phyloP scores from a whole-genome alignment of 345 rosid species.

The Pelargonium nanum region DNA sequence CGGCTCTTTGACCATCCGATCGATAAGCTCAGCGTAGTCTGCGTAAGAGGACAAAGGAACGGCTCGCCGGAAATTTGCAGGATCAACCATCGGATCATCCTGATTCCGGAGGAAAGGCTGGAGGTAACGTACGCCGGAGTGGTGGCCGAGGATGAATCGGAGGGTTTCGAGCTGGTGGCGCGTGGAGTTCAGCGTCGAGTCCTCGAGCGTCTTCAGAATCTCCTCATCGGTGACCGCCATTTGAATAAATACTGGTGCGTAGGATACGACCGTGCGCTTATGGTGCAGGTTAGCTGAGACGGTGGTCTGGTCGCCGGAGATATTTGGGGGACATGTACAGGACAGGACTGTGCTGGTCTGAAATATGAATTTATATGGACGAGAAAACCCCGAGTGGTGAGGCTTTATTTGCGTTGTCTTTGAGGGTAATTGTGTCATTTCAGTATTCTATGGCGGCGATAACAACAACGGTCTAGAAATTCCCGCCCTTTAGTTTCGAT shows the following conservation, averaged over 20 bases:
- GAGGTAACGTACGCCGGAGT: conserved; percentile 27
- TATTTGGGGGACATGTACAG: too few relatives aligned
- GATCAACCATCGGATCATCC: conserved; percentile 13
- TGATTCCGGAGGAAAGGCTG: conserved; percentile 16
- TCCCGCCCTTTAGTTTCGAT: too few relatives aligned
- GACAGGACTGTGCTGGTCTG: too few relatives aligned
- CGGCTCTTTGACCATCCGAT: conserved; percentile 22
- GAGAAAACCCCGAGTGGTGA: too few relatives aligned
- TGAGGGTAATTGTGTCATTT: too few relatives aligned
- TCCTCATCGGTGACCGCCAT: conserved; percentile 17
- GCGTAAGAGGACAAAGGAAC: conserved; percentile 39
- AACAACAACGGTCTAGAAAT: too few relatives aligned
- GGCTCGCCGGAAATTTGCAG: conserved; percentile 15
- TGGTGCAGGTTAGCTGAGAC: too few relatives aligned
- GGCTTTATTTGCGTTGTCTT: too few relatives aligned
- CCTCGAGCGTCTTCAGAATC: conserved; percentile 28
- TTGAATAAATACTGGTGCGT: neutral
- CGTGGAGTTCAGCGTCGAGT: conserved; percentile 21
- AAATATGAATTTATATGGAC: too few relatives aligned
- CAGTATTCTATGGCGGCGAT: too few relatives aligned
- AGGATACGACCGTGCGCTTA: too few relatives aligned
- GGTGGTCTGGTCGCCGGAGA: too few relatives aligned
- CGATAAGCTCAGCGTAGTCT: conserved; percentile 30
- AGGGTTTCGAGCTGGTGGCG: conserved; percentile 32
- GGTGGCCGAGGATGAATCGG: conserved; percentile 33